Conservation (phyloP, 148 eudicot species). For the Chenopodium quinoa region DNA sequence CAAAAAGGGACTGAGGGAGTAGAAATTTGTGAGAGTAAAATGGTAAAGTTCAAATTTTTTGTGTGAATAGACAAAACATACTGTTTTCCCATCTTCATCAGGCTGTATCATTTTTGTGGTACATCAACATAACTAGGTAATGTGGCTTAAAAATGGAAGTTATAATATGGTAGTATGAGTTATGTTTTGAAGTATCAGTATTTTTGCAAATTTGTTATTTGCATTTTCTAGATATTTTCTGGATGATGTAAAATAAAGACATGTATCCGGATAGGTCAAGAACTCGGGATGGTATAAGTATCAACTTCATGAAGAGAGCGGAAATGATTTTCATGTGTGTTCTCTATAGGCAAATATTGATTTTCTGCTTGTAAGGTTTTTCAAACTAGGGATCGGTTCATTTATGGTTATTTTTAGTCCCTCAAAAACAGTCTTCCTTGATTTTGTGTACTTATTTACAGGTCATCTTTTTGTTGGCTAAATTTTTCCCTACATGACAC, state of each 20-base stretch:
- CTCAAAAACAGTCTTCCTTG: not conserved
- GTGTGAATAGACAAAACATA: not conserved
- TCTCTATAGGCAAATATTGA: not conserved
- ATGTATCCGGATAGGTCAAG: not conserved
- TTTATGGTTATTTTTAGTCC: not conserved
- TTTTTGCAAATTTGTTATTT: not conserved
- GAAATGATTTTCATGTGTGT: not conserved
- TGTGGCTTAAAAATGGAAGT: not conserved
- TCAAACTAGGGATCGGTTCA: not conserved
- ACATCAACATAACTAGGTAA: not conserved
- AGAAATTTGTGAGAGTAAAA: not conserved
- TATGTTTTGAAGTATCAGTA: not conserved
- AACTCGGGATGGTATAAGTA: not conserved
- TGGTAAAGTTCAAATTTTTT: not conserved
- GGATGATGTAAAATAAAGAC: not conserved
- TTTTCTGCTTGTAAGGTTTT: not conserved
- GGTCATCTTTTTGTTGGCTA: no score
- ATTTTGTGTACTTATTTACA: not conserved
- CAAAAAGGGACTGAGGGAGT: no score
- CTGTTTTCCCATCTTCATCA: not conserved
- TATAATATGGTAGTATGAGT: not conserved
- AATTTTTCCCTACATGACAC: no score
- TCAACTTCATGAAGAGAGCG: not conserved
- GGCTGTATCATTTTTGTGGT: not conserved
- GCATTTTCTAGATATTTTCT: not conserved